phyloP scores from a whole-genome alignment of 1,284 basidiomycete species.

The Amylostereum areolatum region DNA sequence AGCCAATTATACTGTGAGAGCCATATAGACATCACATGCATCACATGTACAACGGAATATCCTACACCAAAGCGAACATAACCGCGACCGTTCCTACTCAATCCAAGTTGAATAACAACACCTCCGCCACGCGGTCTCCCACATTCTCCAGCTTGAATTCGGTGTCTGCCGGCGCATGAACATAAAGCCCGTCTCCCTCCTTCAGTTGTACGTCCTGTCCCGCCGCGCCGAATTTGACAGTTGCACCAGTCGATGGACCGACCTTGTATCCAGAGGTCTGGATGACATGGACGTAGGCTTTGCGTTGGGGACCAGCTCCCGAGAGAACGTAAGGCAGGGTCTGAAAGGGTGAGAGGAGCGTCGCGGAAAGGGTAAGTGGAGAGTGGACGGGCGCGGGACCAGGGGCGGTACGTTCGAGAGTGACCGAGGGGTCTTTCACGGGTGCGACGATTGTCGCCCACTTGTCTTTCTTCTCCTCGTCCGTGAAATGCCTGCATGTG shows the following conservation, averaged over 20 bases:
- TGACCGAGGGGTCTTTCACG: conserved; percentile 46
- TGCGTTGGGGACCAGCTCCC: conserved; percentile 19
- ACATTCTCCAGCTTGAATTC: conserved; percentile 53
- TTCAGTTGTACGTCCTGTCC: conserved; percentile 36
- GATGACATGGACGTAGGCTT: conserved; percentile 67
- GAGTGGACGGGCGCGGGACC: conserved; percentile 76
- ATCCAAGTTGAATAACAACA: conserved; percentile 71
- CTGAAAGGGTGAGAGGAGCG: conserved; percentile 54
- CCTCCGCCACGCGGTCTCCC: conserved; percentile 55
- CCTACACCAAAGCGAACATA: too few species aligned
- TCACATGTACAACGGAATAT: too few species aligned
- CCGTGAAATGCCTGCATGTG: conserved; percentile 58
- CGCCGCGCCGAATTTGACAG: conserved; percentile 28
- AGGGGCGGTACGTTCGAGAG: conserved; percentile 51
- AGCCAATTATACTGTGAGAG: too few species aligned
- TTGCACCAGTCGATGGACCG: conserved; percentile 40
- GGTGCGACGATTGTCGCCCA: conserved; percentile 73
- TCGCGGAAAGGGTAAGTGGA: conserved; percentile 57
- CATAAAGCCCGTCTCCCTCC: conserved; percentile 75
- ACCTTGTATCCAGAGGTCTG: conserved; percentile 76
- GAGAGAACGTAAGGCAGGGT: conserved; percentile 45
- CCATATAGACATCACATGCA: too few species aligned
- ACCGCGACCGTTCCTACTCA: background rate
- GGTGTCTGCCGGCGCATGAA: conserved; percentile 38
- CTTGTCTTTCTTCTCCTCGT: conserved; percentile 71